These are phyloP conservation scores for Nigrospora oryzae DNA, from an alignment of 2,329 filamentous ascomycete species.

Conservation along the genomic window DNA sequence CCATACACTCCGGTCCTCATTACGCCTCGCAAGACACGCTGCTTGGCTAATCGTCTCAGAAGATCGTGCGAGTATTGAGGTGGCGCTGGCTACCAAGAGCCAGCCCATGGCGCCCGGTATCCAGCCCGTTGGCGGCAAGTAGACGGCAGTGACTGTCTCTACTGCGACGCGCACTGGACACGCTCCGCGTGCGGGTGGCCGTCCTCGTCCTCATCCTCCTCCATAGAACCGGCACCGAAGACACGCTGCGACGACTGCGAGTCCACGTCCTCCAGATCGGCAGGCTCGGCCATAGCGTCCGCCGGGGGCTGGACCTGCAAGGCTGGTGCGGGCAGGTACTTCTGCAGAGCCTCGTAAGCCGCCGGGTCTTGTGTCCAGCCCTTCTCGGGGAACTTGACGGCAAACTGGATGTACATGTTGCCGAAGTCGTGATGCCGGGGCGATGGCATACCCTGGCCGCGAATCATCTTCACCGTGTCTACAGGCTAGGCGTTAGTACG, in stretches of 20 bases:
- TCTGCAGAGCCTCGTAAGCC: conserved; percentile 72
- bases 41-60: too few species aligned
- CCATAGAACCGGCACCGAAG: conserved; percentile 58
- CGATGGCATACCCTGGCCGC: conserved; percentile 96
- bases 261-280: conserved; percentile 78
- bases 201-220: conserved; percentile 67
- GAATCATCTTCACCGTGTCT: conserved; percentile 90
- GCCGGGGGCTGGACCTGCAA: conserved; percentile 59
- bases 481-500: conserved; percentile 12
- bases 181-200: conserved; percentile 68
- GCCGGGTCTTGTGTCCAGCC: conserved; percentile 57
- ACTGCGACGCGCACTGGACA: conserved; percentile 83
- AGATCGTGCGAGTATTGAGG: too few species aligned
- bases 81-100: too few species aligned
- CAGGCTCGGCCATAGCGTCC: conserved; percentile 89
- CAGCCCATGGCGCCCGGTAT: too few species aligned
- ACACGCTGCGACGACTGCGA: conserved; percentile 58
- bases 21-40: too few species aligned
- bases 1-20: too few species aligned
- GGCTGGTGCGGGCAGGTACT: conserved; percentile 67
- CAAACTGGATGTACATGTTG: conserved; percentile 96
- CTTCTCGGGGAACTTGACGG: conserved; percentile 91
- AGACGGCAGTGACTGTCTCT: conserved; percentile 27
- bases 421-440: conserved; percentile 90
- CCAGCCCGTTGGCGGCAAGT: too few species aligned